Evolutionary conservation across 148 eudicot species (phyloP), one percentile per base, ranked within the genome.

Genomic region (Fagopyrum homotropicum): DNA sequence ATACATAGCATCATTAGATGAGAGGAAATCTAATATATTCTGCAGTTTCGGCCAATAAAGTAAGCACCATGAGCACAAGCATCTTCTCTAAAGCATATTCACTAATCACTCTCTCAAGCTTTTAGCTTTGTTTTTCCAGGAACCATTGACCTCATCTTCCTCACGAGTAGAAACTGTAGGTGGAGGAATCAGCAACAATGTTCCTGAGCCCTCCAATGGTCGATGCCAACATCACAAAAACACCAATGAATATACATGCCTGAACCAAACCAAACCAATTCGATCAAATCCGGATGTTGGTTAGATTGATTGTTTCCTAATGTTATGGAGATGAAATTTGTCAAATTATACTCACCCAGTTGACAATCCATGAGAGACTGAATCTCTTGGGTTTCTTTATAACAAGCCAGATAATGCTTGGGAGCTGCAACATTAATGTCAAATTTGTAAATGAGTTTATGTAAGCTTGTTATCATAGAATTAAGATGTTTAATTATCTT

Each of bases 131-230:
- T 9, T 8, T 6, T 57, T 1, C 9, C 2, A 57, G 63, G 63
- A 56, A 55, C n/a, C 0, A 4, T 8, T 56, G 61, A 7, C 29
- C 2, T 4, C 14, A 12, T 30, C 40, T 63, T 63, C 69, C 1
- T 30, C 76, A 90, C 6, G 86, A 79, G 80, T 93, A 93, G 84
- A 91, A 93, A 71, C 76, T 78, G 43, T 93, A 93, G n/a, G 87
- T 73, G 15, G 98, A 93, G 45, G 98, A 88, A 56, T 93, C 98
- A 7, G 80, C 81, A 57, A 87, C 76, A 15, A 93, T 91, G 84
- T 91, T 93, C 77, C 95, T 77, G 5, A 93, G 84, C 44, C 98
- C 98, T 35, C 98, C 95, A 7, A 91, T 78, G 1, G 98, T 88
- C 10, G 98, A 93, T 6, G 94, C 97, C 51, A 91, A 40, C 98